A percentile compares a stretch with the other conserved stretches of the same genome.
Evolutionary conservation across 75 land plant genomes (phyloP).

Genomic region (Cupressus sempervirens): DNA sequence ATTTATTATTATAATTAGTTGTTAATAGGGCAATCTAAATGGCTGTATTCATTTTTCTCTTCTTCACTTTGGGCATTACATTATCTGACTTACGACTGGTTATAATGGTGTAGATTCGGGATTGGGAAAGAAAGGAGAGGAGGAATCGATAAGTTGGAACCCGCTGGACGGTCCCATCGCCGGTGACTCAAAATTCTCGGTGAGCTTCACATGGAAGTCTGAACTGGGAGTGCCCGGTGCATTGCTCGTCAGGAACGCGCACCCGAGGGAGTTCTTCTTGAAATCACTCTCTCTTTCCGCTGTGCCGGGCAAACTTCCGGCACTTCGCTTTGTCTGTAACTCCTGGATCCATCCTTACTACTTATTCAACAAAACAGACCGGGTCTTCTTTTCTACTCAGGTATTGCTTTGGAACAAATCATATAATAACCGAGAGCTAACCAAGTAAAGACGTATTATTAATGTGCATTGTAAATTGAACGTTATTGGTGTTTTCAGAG

Average conservation of each 20-base stretch:
- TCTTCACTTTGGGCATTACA: too few relatives aligned
- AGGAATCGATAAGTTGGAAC: slow-evolving; percentile 1
- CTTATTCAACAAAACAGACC: not conserved
- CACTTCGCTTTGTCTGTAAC: slow-evolving; percentile 15
- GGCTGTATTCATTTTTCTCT: too few relatives aligned
- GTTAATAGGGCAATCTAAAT: too few relatives aligned
- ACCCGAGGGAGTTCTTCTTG: slow-evolving; percentile 23
- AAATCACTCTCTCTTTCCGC: slow-evolving; percentile 17
- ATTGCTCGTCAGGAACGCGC: slow-evolving; percentile 22
- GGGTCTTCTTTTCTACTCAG: slow-evolving; percentile 23
- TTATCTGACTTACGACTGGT: not conserved
- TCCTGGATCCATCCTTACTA: slow-evolving; percentile 17
- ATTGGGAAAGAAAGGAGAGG: slow-evolving; percentile 3
- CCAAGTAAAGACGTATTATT: too few relatives aligned
- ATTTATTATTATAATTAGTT: too few relatives aligned
- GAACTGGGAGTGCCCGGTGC: slow-evolving; percentile 39
- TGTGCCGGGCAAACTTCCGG: not conserved
- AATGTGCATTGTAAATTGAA: not conserved
- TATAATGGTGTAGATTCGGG: slow-evolving; percentile 14
- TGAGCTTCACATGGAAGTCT: slow-evolving; percentile 1
- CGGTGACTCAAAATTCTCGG: not conserved
- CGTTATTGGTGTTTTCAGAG: slow-evolving; percentile 16
- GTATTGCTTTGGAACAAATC: not conserved
- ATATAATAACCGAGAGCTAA: too few relatives aligned
- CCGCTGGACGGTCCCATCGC: not conserved